Evolutionary conservation across 73 alveolate species (phyloP).

Genomic region (Tetrahymena thermophila): DNA sequence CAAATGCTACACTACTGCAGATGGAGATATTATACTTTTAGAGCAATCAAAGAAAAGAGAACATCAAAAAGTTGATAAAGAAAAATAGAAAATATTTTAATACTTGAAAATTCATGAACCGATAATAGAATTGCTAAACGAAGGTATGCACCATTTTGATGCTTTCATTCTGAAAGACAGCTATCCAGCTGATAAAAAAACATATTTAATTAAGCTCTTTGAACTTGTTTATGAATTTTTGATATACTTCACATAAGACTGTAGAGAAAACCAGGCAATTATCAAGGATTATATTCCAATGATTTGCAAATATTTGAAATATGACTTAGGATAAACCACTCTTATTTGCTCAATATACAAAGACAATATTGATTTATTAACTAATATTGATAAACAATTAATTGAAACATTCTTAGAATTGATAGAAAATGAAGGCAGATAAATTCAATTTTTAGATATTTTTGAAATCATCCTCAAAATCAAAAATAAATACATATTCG

Average conservation of each 20-base stretch:
- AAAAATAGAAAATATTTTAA: slow-evolving; percentile 22
- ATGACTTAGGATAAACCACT: slow-evolving; percentile 25
- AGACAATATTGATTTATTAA: slow-evolving; percentile 5
- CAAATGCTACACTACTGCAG: background rate
- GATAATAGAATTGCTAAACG: background rate
- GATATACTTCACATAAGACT: background rate
- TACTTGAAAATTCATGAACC: slow-evolving; percentile 10
- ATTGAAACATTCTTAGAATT: background rate
- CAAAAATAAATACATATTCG: slow-evolving; percentile 15
- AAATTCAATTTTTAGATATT: slow-evolving; percentile 8
- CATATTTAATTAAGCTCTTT: slow-evolving; percentile 6
- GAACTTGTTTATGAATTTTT: slow-evolving; percentile 10
- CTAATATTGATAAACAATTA: slow-evolving; percentile 9
- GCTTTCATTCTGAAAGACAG: slow-evolving; percentile 4
- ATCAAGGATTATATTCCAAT: slow-evolving; percentile 3
- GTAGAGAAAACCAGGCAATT: slow-evolving; percentile 5
- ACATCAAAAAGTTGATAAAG: slow-evolving; percentile 6
- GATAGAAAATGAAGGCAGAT: slow-evolving; percentile 34
- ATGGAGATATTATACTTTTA: background rate
- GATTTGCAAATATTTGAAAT: background rate
- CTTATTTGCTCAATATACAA: slow-evolving; percentile 15
- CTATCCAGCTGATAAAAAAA: background rate
- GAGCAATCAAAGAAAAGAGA: background rate
- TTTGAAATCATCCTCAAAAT: slow-evolving; percentile 9
- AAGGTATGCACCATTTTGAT: slow-evolving; percentile 12